Evolutionary conservation across 768 basidiomycete genomes (phyloP), one percentile per base, ranked within the genome.

Genomic region (Paxillus rubicundulus): DNA sequence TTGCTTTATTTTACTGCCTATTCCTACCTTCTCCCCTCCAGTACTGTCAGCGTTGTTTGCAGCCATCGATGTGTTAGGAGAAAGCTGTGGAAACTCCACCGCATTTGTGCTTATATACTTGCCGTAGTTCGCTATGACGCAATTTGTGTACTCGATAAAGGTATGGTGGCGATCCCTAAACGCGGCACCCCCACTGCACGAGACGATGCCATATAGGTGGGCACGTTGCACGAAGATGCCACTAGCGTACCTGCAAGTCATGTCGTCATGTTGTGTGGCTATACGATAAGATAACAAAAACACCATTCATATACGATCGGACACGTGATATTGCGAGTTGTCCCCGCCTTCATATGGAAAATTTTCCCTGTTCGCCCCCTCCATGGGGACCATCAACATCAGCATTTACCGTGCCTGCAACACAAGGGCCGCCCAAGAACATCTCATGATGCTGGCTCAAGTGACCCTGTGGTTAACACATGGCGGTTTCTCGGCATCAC

Each of bases 191-290:
- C 20, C 13, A 4, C 10, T 33, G 33, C 33, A 33, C 33, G 8
- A 12, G 28, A 10, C 27, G 24, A 24, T 24, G n/a, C 18, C 21
- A 17, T 10, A 16, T 37, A 36, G 46, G 38, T 21, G 39, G 10
- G 20, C 44, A 43, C 48, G 40, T 47, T 24, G 14, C 32, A 12
- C 60, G 55, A 53, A 47, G 49, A 49, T 50, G 52, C n/a, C 30
- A 5, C 12, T 28, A 53, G 47, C 56, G 54, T 16, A 10, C 21
- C 10, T 30, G 12, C 33, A 14, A 5, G 33, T 13, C 9, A 46
- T 55, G 48, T 42, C 53, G 48, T 61, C 55, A 54, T 50, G 48
- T 61, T 52, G 52, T 50, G 52, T 54, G 62, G 49, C 62, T 49
- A 55, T 46, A 45, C 16, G 39, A 50, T 46, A 20, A 42, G 42